Percentiles rank a stretch among this genome's conserved stretches.
These are phyloP conservation scores for Auricularia cornea DNA, from an alignment of 768 basidiomycete genomes.

Conservation along the genomic window DNA sequence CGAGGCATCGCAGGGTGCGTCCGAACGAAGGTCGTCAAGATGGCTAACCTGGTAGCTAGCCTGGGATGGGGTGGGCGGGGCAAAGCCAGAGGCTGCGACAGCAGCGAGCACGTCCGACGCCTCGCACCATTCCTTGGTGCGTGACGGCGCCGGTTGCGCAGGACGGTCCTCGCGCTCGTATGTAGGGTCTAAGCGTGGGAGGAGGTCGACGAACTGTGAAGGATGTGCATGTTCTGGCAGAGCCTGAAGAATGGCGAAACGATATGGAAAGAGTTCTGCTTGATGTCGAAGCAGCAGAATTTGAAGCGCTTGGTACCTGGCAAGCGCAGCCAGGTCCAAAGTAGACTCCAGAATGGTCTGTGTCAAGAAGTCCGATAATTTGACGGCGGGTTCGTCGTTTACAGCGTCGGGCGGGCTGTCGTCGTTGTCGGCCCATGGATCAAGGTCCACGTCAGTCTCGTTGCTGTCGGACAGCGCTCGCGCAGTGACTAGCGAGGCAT, in stretches of 20 bases:
- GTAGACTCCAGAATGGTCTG: conserved; percentile 51
- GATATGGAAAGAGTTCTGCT: conserved; percentile 54
- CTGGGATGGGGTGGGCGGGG: too few relatives aligned
- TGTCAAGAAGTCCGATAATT: conserved; percentile 49
- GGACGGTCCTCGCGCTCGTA: conserved; percentile 19
- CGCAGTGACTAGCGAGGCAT: conserved; percentile 46
- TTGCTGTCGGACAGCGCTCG: conserved; percentile 20
- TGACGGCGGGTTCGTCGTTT: conserved; percentile 17
- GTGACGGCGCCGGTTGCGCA: conserved; percentile 29
- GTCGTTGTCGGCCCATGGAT: conserved; percentile 61
- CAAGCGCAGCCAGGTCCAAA: conserved; percentile 54
- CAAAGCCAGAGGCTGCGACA: conserved; percentile 24
- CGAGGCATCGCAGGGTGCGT: conserved; percentile 32
- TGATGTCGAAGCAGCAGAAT: conserved; percentile 52
- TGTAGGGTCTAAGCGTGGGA: conserved; percentile 51
- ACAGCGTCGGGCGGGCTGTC: conserved; percentile 17
- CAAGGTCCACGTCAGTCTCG: conserved; percentile 31
- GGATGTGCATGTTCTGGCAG: conserved; percentile 72
- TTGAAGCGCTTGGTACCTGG: conserved; percentile 49
- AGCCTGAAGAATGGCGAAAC: conserved; percentile 58
- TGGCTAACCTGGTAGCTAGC: too few relatives aligned
- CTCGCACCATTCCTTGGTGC: conserved; percentile 54
- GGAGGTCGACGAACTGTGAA: conserved; percentile 46
- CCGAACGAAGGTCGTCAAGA: conserved; percentile 10
- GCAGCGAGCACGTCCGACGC: conserved; percentile 32